These are phyloP conservation scores for Geoglossum glabrum DNA, from an alignment of 495 filamentous ascomycete species.

Conservation along the genomic window DNA sequence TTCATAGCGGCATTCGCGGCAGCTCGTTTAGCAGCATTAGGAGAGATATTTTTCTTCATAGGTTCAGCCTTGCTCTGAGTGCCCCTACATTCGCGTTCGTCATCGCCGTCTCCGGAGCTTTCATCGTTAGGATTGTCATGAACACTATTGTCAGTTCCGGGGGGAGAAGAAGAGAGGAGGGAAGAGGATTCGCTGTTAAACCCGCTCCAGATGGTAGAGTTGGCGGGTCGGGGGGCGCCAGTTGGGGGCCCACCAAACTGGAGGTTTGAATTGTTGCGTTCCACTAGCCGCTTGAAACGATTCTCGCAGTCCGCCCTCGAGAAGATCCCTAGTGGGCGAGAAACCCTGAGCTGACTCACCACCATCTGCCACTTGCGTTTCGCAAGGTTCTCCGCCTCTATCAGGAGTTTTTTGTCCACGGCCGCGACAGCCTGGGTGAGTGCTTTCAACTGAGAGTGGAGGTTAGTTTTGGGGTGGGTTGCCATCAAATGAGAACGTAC, in stretches of 20 bases:
- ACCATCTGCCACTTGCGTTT: not conserved
- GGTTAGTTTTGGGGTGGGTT: not conserved
- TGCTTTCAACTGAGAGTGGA: not conserved
- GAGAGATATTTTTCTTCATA: too few relatives aligned
- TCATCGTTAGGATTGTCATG: too few relatives aligned
- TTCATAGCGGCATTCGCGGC: too few relatives aligned
- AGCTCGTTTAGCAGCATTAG: too few relatives aligned
- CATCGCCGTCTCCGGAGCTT: too few relatives aligned
- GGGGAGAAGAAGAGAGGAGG: too few relatives aligned
- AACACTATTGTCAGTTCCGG: too few relatives aligned
- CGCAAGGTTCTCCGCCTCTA: not conserved
- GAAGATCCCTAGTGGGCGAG: not conserved
- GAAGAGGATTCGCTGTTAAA: too few relatives aligned
- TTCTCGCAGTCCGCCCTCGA: not conserved
- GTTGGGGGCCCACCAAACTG: not conserved
- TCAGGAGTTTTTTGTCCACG: not conserved
- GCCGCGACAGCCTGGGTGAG: not conserved
- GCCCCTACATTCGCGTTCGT: too few relatives aligned
- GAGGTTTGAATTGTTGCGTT: not conserved
- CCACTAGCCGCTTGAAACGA: not conserved
- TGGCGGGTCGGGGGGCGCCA: not conserved
- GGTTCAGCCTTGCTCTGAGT: too few relatives aligned
- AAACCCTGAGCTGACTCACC: not conserved
- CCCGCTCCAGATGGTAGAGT: too few relatives aligned
- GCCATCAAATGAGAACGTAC: slow-evolving; percentile 9